Percentiles rank a stretch among this genome's conserved stretches.
These are phyloP conservation scores for Trametes meyenii DNA, from an alignment of 768 basidiomycete species.

Conservation along the genomic window DNA sequence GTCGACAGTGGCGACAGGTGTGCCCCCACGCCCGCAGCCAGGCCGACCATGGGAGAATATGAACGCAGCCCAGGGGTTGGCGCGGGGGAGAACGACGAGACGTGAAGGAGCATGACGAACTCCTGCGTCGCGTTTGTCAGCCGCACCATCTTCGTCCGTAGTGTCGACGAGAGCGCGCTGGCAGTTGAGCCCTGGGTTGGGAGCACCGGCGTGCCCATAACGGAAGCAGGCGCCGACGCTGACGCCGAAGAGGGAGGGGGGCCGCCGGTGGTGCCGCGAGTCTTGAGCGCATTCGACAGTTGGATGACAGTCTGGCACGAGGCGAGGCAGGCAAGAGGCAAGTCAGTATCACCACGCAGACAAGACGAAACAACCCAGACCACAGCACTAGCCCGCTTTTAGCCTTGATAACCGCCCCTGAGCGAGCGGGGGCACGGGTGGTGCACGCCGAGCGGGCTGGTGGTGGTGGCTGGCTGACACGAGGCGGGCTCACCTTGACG, in stretches of 20 bases:
- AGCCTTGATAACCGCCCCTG: conserved; percentile 1
- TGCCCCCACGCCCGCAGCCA: conserved; percentile 28
- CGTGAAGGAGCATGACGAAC: conserved; percentile 83
- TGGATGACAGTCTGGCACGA: conserved; percentile 67
- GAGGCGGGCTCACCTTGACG: conserved; percentile 61
- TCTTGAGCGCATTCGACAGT: conserved; percentile 73
- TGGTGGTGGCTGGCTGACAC: conserved; percentile 13
- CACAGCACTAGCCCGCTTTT: conserved; percentile 5
- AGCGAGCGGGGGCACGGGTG: background rate
- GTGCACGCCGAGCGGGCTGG: background rate
- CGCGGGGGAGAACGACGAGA: conserved; percentile 76
- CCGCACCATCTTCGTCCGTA: conserved; percentile 72
- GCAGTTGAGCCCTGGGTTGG: conserved; percentile 26
- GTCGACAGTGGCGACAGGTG: conserved; percentile 30
- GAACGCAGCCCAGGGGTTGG: conserved; percentile 48
- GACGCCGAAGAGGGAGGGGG: background rate
- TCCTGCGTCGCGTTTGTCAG: conserved; percentile 86
- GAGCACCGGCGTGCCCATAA: background rate
- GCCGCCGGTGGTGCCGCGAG: conserved; percentile 43
- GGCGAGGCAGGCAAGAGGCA: conserved; percentile 10
- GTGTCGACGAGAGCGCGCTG: conserved; percentile 56
- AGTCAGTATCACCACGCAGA: conserved; percentile 3
- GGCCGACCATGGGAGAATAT: conserved; percentile 58
- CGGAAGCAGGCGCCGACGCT: background rate
- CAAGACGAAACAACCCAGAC: background rate